Conservation (phyloP, 1,284 basidiomycete genomes). For the Mycosarcoma maydis region DNA sequence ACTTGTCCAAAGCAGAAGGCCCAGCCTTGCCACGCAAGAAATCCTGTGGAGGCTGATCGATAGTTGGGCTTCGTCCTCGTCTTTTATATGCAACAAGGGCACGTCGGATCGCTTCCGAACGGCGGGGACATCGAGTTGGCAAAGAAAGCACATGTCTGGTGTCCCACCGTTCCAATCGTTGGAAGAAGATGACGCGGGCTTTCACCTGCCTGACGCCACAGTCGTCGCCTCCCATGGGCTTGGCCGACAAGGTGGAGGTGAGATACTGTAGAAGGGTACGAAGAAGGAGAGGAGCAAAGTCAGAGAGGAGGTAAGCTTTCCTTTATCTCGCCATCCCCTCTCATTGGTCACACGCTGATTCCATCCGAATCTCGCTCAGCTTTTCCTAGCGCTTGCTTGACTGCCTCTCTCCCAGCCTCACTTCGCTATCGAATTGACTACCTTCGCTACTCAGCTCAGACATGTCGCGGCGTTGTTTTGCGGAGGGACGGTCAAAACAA, state of each 20-base stretch:
- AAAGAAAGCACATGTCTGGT: too few relatives aligned
- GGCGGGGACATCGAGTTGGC: too few relatives aligned
- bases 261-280: too few relatives aligned
- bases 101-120: slow-evolving; percentile 11
- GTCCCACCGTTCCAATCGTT: too few relatives aligned
- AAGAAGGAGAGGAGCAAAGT: background rate
- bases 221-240: background rate
- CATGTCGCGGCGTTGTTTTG: background rate
- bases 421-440: background rate
- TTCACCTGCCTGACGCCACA: background rate
- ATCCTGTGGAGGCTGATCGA: too few relatives aligned
- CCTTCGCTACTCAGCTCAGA: background rate
- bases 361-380: background rate
- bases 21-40: too few relatives aligned
- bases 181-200: background rate
- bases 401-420: background rate
- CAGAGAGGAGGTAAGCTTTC: background rate
- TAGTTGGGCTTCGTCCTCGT: too few relatives aligned
- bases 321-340: background rate
- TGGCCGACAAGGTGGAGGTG: too few relatives aligned
- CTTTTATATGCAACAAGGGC: too few relatives aligned
- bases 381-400: background rate
- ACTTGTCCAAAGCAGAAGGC: too few relatives aligned
- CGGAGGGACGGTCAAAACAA: background rate
- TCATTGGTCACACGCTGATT: background rate